Evolutionary conservation across 208 protist species (phyloP), one percentile per base, ranked within the genome.

Genomic region (Acanthamoeba healyi): DNA sequence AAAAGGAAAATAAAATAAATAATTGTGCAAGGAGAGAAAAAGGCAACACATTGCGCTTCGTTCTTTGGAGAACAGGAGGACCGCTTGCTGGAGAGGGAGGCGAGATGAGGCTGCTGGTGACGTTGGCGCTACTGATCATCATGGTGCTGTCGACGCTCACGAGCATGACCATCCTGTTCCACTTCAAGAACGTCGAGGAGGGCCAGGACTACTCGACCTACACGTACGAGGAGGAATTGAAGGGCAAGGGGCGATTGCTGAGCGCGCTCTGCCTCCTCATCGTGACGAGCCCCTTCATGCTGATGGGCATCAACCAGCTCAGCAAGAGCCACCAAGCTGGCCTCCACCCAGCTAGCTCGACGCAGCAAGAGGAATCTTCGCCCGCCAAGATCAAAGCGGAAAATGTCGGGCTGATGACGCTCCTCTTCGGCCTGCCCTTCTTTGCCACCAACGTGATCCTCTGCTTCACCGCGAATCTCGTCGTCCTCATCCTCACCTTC

Each of bases 301-400:
- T 67, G 61, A 67, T 67, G 61, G 61, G 61, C 61, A 67, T 67
- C 61, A 67, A 67, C 29, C 61, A 67, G 29, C 61, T 67, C n/a
- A 67, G 61, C 61, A 67, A 67, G 61, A 67, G 61, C 29, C 61
- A 36, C 19, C 61, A 17, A 34, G 61, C 26, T 67, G 19, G 54
- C 61, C 61, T 5, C n/a, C 54, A 12, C 44, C 9, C 4, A 49
- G 4, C 44, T 4, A 12, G 44, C 44, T 61, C 54, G 4, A 19
- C 54, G 22, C 24, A 29, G 29, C 61, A 17, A 6, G n/a, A 67
- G 36, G 61, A 67, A 29, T 22, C 61, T 9, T 67, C 61, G 15
- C 61, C 61, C 5, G 32, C 61, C n/a, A 67, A 36, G 29, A 67
- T 67, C 7, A 67, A 67, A 67, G 6, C 61, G 61, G 61, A 67